These are phyloP conservation scores for Erythrobasidium yunnanense DNA, from an alignment of 768 basidiomycete species.

Conservation along the genomic window DNA sequence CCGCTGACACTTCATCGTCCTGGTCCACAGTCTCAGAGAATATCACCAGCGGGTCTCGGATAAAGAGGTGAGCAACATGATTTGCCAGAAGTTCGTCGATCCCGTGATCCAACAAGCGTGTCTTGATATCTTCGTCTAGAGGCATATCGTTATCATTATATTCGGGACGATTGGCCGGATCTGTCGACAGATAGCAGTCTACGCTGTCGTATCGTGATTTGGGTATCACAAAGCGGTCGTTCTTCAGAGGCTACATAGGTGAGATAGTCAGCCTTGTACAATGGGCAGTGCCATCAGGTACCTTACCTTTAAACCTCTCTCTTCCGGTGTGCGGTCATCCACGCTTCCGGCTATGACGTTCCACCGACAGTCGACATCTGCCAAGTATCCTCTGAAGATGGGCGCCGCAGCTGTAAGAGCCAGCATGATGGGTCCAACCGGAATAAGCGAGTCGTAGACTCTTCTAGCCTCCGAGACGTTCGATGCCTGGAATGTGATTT, in stretches of 20 bases:
- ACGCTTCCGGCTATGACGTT: constrained; percentile 98
- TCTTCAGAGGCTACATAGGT: constrained; percentile 56
- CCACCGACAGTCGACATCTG: constrained; percentile 97
- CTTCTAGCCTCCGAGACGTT: constrained; percentile 76
- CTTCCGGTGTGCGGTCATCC: constrained; percentile 90
- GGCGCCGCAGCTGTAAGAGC: constrained; percentile 92
- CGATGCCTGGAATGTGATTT: constrained; percentile 94
- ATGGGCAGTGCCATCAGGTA: neutral
- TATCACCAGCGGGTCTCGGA: constrained; percentile 89
- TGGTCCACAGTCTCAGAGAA: constrained; percentile 90
- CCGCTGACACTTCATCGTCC: constrained; percentile 72
- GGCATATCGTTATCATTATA: constrained; percentile 84
- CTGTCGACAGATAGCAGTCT: constrained; percentile 77
- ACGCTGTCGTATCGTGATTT: constrained; percentile 98
- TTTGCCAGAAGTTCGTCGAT: constrained; percentile 77
- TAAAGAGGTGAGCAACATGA: constrained; percentile 90
- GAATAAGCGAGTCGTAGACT: constrained; percentile 92
- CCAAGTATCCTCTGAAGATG: constrained; percentile 82
- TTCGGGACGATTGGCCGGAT: constrained; percentile 76
- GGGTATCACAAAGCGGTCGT: constrained; percentile 67
- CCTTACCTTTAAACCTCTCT: constrained; percentile 72
- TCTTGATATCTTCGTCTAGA: constrained; percentile 61
- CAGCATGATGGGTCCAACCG: constrained; percentile 86
- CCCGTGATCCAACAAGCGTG: constrained; percentile 69
- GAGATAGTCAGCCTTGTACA: neutral